Evolutionary conservation across 768 basidiomycete species (phyloP).

Genomic region (Tulasnella sp.): DNA sequence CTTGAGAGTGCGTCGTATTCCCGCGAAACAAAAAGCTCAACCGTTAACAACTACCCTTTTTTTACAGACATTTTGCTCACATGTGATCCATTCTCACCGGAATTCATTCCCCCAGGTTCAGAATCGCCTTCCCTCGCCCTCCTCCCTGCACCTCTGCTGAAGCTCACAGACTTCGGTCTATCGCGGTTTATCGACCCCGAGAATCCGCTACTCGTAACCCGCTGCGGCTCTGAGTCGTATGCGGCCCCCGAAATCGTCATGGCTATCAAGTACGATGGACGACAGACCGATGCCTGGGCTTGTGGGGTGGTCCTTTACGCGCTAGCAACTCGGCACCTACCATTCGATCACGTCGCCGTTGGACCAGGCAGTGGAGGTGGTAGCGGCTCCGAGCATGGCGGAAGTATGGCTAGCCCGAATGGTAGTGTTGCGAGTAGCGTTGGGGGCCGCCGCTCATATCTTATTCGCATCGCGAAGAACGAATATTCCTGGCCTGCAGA

Average conservation of each 20-base stretch:
- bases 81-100: slow-evolving; percentile 35
- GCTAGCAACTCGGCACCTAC: slow-evolving; percentile 58
- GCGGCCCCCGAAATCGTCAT: slow-evolving; percentile 73
- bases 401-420: slow-evolving; percentile 27
- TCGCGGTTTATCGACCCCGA: slow-evolving; percentile 69
- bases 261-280: slow-evolving; percentile 64
- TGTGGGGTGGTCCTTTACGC: slow-evolving; percentile 83
- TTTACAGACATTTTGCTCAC: slow-evolving; percentile 68
- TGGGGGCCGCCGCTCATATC: slow-evolving; percentile 44
- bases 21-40: neutral
- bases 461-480: slow-evolving; percentile 73
- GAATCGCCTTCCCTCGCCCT: slow-evolving; percentile 25
- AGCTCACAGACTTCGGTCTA: slow-evolving; percentile 86
- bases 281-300: slow-evolving; percentile 84
- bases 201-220: slow-evolving; percentile 56
- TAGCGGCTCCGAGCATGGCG: slow-evolving; percentile 20
- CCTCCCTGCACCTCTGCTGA: slow-evolving; percentile 54
- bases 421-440: slow-evolving; percentile 27
- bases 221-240: slow-evolving; percentile 84
- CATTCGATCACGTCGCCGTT: slow-evolving; percentile 46
- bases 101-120: slow-evolving; percentile 31
- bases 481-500: slow-evolving; percentile 63
- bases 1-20: slow-evolving; percentile 41
- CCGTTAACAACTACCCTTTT: slow-evolving; percentile 4
- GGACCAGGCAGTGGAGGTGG: slow-evolving; percentile 35